Evolutionary conservation across 805 yeast genomes (phyloP), one percentile per base, ranked within the genome.

Genomic region (Komagataella kurtzmanii): DNA sequence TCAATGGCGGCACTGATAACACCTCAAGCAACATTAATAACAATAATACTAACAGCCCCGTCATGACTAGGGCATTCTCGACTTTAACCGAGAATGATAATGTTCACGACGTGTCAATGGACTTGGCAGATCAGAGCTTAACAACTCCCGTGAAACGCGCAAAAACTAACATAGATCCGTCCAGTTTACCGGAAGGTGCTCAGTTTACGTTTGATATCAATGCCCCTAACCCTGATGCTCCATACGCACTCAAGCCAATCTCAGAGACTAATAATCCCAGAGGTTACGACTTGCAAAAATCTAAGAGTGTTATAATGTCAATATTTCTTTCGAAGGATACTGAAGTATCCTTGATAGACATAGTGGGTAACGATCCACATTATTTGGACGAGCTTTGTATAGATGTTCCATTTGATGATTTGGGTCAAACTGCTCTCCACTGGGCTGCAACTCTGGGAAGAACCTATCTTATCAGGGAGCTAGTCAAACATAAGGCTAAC

Each of bases 381-480:
- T 63, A 60, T 45, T 50, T 67, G 14, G 56, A 61, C 8, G 61
- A 72, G 45, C 71, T 87, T 44, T 76, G 80, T 54, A 72, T 90
- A 50, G 93, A 88, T 60, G 87, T 88, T 40, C 83, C 97, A 1
- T 86, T 95, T 47, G 99, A 95, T 66, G 95, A 87, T 58, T 80
- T 84, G 53, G 97, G 98, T 0, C 93, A 93, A 62, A 85, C 96
- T 0, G 88, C 96, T 0, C 73, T 93, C 53, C 99, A 93, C 66
- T 87, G 98, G 95, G 95, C 97, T 3, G 82, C 97, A 14, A 87
- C 97, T 0, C 74, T 93, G 64, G 98, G 95, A 0, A 80, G 88
- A 53, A 67, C 83, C 1, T 70, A 80, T 2, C 72, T 90, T 50
- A 91, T 88, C 3, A 78, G 71, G 47, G 81, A 81, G 45, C 72